These are phyloP conservation scores for Boletellus deceptivus DNA, from an alignment of 1,284 basidiomycete species.

Conservation along the genomic window DNA sequence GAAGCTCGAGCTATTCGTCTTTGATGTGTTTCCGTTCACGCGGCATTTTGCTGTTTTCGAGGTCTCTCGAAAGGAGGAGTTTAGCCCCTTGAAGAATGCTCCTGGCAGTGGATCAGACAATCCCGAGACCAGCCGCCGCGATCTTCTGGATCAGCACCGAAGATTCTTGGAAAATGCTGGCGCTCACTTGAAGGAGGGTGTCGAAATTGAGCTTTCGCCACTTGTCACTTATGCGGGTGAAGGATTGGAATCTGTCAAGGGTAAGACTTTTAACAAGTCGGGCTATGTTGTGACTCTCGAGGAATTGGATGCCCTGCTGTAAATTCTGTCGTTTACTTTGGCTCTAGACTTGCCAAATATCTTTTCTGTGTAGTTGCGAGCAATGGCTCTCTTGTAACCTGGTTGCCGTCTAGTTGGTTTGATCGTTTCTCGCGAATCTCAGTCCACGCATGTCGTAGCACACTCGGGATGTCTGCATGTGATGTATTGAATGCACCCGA, in stretches of 20 bases:
- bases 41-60: slow-evolving; percentile 85
- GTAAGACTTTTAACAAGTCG: slow-evolving; percentile 70
- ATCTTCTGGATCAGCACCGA: slow-evolving; percentile 88
- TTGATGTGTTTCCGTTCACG: slow-evolving; percentile 97
- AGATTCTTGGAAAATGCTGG: slow-evolving; percentile 84
- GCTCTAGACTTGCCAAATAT: slow-evolving; percentile 31
- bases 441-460: slow-evolving; percentile 7
- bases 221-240: slow-evolving; percentile 90
- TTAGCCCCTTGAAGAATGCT: slow-evolving; percentile 97
- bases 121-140: slow-evolving; percentile 85
- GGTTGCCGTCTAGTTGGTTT: background rate
- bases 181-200: slow-evolving; percentile 63
- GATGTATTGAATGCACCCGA: slow-evolving; percentile 11
- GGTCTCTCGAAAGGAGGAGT: slow-evolving; percentile 87
- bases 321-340: slow-evolving; percentile 9
- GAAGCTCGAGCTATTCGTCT: slow-evolving; percentile 99
- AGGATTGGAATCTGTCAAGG: slow-evolving; percentile 78
- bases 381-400: background rate
- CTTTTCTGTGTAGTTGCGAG: slow-evolving; percentile 15
- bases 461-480: slow-evolving; percentile 8
- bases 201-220: slow-evolving; percentile 92
- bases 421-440: background rate
- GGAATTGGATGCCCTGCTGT: slow-evolving; percentile 49
- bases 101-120: slow-evolving; percentile 93
- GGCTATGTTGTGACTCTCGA: slow-evolving; percentile 48